A percentile compares a stretch with the other conserved stretches of the same genome.
Conservation (phyloP, 2,329 filamentous ascomycete species). For the Chrysoporthe deuterocubensis region DNA sequence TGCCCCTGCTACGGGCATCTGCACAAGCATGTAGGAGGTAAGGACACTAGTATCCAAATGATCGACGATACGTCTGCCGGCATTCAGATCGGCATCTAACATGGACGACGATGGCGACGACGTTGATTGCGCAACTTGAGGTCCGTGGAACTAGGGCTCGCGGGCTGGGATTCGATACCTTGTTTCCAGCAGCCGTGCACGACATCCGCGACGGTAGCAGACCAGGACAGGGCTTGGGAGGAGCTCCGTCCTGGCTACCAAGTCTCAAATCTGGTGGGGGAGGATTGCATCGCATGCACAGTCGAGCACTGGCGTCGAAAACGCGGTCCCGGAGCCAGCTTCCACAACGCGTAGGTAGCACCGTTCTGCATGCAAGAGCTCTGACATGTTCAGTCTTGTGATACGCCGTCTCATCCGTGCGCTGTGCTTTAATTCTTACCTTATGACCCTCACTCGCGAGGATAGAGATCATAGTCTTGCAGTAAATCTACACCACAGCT, state of each 20-base stretch:
- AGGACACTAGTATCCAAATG: not conserved
- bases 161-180: not conserved
- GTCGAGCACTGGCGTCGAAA: not conserved
- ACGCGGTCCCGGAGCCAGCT: not conserved
- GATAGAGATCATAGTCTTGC: not conserved
- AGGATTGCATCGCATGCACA: slow-evolving; percentile 5
- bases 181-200: slow-evolving; percentile 2
- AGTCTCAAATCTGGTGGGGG: not conserved
- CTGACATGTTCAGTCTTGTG: not conserved
- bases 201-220: slow-evolving; percentile 6
- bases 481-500: not conserved
- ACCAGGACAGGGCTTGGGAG: slow-evolving; percentile 2
- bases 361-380: too few relatives aligned
- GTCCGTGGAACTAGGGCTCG: not conserved
- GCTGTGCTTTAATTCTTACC: not conserved
- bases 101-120: not conserved
- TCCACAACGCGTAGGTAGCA: not conserved
- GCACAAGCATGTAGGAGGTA: not conserved
- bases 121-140: not conserved
- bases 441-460: not conserved
- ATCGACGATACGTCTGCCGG: not conserved
- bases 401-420: not conserved
- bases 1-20: not conserved
- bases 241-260: not conserved
- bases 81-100: not conserved